Evolutionary conservation across 768 basidiomycete genomes (phyloP), one percentile per base, ranked within the genome.

Genomic region (Lentinula edodes): DNA sequence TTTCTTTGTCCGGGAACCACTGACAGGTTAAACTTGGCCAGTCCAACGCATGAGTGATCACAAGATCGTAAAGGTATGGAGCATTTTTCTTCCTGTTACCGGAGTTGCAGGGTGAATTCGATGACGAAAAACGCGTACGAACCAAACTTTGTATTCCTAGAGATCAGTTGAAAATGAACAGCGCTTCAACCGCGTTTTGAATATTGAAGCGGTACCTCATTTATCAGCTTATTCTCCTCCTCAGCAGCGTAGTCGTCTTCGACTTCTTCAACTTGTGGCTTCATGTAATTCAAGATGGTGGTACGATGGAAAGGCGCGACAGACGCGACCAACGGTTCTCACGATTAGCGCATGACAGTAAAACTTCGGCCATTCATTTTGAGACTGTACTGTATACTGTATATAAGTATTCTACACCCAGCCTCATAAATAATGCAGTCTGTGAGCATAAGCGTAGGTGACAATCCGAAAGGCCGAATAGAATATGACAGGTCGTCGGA

Each of bases 1-100:
- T 84, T 75, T 98, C 93, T 73, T 87, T 89, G 80, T 99, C 97
- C 0, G 97, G 97, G 74, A 99, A 91, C 97, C 97, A 99, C 76
- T 98, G 97, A 72, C 93, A 95, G 5, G 97, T 99, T 69, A 99
- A 72, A 69, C 89, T 93, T 18, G 97, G 97, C 97, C 97, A 99
- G 74, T 97, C 94, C 54, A 98, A 81, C 36, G 96, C 96, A 72
- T 98, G 96, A 1, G 96, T 98, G 68, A 99, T 89, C 65, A 99
- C 93, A 23, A 96, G 82, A 74, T 99, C 97, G 73, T 99, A 99
- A 13, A 98, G 85, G 76, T 96, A 98, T 12, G 95, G 96, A 58
- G 95, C 93, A 75, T 95, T 96, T 78, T 94, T 94, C 81, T 94
- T 94, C 91, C 91, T 94, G 72, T 53, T 54, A 46, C 62, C 52